Conservation (phyloP, 73 alveolate species). For the Blepharisma japonicum region DNA sequence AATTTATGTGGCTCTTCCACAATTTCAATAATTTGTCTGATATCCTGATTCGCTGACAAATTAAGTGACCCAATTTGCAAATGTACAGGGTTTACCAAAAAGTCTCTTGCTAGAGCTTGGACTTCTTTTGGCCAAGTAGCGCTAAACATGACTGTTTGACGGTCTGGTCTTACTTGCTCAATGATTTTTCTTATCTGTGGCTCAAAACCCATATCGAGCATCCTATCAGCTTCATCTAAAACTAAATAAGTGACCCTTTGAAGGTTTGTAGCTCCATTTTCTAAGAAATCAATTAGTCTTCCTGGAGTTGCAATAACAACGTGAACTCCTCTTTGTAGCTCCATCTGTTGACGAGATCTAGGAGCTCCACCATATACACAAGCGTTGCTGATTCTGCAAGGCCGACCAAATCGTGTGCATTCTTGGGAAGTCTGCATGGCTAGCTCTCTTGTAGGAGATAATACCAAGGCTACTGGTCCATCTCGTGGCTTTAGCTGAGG, state of each 20-base stretch:
- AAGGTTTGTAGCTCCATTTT: constrained; percentile 76
- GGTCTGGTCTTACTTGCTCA: constrained; percentile 66
- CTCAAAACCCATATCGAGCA: constrained; percentile 95
- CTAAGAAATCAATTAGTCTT: constrained; percentile 90
- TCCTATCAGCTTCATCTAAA: constrained; percentile 94
- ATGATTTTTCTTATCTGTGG: constrained; percentile 57
- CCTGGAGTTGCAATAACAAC: constrained; percentile 98
- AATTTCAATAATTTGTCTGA: constrained; percentile 65
- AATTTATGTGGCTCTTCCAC: constrained; percentile 88
- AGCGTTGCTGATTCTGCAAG: constrained; percentile 58
- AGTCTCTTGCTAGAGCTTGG: constrained; percentile 66
- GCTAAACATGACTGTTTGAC: constrained; percentile 81
- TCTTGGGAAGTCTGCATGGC: constrained; percentile 69
- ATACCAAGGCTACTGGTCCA: constrained; percentile 93
- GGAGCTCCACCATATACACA: constrained; percentile 96
- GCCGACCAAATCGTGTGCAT: constrained; percentile 48
- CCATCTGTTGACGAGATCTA: constrained; percentile 56
- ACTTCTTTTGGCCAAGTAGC: constrained; percentile 93
- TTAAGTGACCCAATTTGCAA: constrained; percentile 42
- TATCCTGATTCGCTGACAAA: constrained; percentile 46
- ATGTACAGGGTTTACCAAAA: constrained; percentile 67
- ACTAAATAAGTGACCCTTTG: constrained; percentile 85
- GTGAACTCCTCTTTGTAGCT: constrained; percentile 81
- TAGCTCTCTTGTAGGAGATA: constrained; percentile 96
- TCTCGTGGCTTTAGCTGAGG: constrained; percentile 68